phyloP scores from a whole-genome alignment of 1,284 basidiomycete species.

The Phellopilus nigrolimitatus region DNA sequence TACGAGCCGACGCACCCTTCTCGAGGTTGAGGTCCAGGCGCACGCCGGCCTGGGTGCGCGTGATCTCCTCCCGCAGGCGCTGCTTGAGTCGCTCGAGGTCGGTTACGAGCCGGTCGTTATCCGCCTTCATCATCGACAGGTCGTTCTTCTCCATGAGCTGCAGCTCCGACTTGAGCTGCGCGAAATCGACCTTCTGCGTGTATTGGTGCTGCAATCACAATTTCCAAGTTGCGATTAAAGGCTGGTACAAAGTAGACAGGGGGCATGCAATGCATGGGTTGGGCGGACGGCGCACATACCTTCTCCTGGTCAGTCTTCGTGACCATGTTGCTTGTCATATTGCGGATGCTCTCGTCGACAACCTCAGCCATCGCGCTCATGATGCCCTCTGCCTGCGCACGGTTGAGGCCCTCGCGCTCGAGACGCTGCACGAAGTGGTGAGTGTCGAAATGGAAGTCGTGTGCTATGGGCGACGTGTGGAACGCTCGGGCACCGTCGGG shows the following conservation, averaged over 20 bases:
- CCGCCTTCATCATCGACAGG: slow-evolving; percentile 90
- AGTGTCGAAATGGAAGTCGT: slow-evolving; percentile 85
- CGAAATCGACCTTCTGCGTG: slow-evolving; percentile 96
- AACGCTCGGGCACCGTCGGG: slow-evolving; percentile 1
- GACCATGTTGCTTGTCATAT: slow-evolving; percentile 93
- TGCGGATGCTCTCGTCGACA: slow-evolving; percentile 90
- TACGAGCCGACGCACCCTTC: slow-evolving; percentile 51
- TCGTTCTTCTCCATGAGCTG: slow-evolving; percentile 98
- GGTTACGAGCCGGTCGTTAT: slow-evolving; percentile 86
- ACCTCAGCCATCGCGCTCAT: slow-evolving; percentile 94
- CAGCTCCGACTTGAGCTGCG: slow-evolving; percentile 93
- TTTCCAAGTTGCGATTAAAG: background rate
- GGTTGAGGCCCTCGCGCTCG: slow-evolving; percentile 81
- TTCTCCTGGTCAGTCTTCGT: slow-evolving; percentile 94
- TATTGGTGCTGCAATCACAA: slow-evolving; percentile 71
- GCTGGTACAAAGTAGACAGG: background rate
- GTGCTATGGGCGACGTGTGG: background rate
- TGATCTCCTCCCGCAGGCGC: slow-evolving; percentile 87
- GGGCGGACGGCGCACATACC: slow-evolving; percentile 41
- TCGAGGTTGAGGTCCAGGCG: slow-evolving; percentile 94
- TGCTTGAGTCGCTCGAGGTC: slow-evolving; percentile 98
- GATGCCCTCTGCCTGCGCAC: slow-evolving; percentile 89
- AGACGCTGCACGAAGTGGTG: slow-evolving; percentile 89
- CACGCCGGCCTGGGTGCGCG: slow-evolving; percentile 90
- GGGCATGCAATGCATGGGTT: too few relatives aligned